A percentile compares a stretch with the other conserved stretches of the same genome.
Evolutionary conservation across 768 basidiomycete species (phyloP).

Genomic region (Gloeostereum incarnatum): DNA sequence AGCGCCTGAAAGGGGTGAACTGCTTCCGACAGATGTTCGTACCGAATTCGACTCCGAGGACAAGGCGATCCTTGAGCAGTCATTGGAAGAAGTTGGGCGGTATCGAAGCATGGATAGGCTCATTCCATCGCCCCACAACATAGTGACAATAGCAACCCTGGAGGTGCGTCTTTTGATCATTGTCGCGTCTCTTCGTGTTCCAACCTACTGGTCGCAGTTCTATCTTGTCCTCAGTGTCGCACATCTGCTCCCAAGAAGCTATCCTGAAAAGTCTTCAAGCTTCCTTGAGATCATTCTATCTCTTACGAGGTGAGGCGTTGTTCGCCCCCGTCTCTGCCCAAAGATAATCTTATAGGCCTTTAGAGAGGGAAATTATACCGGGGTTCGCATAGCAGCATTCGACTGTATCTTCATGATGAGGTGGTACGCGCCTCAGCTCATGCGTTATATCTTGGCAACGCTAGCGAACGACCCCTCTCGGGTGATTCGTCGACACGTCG

Average conservation of each 20-base stretch:
- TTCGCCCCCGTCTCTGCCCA: neutral
- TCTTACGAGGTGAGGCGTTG: conserved; percentile 63
- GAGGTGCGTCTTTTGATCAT: conserved; percentile 49
- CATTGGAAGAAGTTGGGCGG: conserved; percentile 75
- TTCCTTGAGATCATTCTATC: conserved; percentile 76
- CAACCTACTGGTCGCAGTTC: conserved; percentile 39
- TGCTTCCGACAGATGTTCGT: conserved; percentile 58
- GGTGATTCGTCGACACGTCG: conserved; percentile 77
- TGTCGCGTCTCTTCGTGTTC: conserved; percentile 5
- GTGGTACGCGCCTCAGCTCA: conserved; percentile 78
- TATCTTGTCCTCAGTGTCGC: conserved; percentile 71
- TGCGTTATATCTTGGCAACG: conserved; percentile 82
- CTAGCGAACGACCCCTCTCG: conserved; percentile 82
- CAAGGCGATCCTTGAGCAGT: conserved; percentile 60
- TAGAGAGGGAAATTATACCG: conserved; percentile 90
- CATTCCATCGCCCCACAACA: conserved; percentile 91
- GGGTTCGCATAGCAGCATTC: conserved; percentile 88
- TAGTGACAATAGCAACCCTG: conserved; percentile 83
- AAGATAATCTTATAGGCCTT: conserved; percentile 7
- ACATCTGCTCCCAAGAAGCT: conserved; percentile 71
- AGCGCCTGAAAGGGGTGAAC: conserved; percentile 73
- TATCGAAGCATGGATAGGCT: conserved; percentile 93
- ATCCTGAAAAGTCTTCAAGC: no score
- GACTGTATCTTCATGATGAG: conserved; percentile 88
- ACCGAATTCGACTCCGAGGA: conserved; percentile 64